A percentile compares a stretch with the other conserved stretches of the same genome.
Conservation (phyloP, 345 rosid species). For the Hypericum androsaemum region DNA sequence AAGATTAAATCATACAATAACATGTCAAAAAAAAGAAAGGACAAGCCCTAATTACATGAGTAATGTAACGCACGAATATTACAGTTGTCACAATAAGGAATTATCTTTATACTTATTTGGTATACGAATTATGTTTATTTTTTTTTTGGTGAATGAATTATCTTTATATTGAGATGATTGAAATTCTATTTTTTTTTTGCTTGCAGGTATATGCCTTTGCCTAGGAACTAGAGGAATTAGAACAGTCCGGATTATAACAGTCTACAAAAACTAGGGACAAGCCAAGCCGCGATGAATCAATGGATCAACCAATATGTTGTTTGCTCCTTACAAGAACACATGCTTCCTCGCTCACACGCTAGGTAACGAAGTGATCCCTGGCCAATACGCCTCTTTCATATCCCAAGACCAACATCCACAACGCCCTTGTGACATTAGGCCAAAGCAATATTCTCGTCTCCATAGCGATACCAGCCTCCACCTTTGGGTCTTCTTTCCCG, state of each 20-base stretch:
- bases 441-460: conserved; percentile 13
- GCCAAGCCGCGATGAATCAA: conserved; percentile 12
- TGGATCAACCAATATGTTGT: conserved; percentile 22
- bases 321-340: conserved; percentile 21
- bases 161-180: no score
- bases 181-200: no score
- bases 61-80: no score
- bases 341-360: conserved; percentile 17
- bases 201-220: no score
- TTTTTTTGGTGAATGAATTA: no score
- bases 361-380: conserved; percentile 41
- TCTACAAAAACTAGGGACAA: conserved; percentile 10
- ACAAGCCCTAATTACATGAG: no score
- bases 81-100: no score
- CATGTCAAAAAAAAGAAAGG: no score
- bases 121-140: no score
- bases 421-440: conserved; percentile 12
- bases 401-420: conserved; percentile 12
- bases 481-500: conserved; percentile 28
- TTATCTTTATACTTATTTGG: no score
- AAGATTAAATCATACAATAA: no score
- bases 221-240: conserved; percentile 20
- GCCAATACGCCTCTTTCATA: not conserved
- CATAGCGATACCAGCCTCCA: conserved; percentile 11
- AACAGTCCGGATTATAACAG: no score